A percentile compares a stretch with the other conserved stretches of the same genome.
Conservation (phyloP, 148 eudicot genomes). For the Rhododendron henanense region DNA sequence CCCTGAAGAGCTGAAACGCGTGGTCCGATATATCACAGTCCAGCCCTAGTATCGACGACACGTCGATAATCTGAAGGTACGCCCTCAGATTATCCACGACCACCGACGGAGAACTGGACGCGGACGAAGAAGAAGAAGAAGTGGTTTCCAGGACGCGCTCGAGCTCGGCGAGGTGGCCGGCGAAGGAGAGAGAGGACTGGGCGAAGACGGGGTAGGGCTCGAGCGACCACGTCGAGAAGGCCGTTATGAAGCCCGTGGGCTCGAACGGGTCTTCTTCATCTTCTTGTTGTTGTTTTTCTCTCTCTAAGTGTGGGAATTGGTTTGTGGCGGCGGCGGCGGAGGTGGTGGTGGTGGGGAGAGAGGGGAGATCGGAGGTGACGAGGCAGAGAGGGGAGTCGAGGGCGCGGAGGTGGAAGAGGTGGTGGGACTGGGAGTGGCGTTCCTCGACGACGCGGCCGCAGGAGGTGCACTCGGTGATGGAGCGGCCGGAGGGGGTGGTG, state of each 20-base stretch:
- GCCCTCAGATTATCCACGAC: slow-evolving; percentile 92
- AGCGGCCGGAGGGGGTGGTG: slow-evolving; percentile 48
- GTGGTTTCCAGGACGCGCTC: slow-evolving; percentile 66
- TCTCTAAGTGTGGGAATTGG: slow-evolving; percentile 12
- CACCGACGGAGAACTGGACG: slow-evolving; percentile 47
- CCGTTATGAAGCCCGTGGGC: slow-evolving; percentile 87
- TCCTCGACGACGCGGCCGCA: slow-evolving; percentile 82
- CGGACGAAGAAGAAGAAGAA: slow-evolving; percentile 25
- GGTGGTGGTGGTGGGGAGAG: slow-evolving; percentile 3
- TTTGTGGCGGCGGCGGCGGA: neutral
- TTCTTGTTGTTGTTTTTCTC: slow-evolving; percentile 11
- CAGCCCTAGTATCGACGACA: slow-evolving; percentile 71
- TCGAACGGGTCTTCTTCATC: slow-evolving; percentile 68
- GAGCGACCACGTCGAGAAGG: slow-evolving; percentile 87
- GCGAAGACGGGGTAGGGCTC: slow-evolving; percentile 61
- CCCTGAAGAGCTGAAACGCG: slow-evolving; percentile 93
- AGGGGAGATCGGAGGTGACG: slow-evolving; percentile 84
- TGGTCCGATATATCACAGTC: slow-evolving; percentile 78
- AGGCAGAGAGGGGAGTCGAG: slow-evolving; percentile 73
- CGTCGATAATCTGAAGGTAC: slow-evolving; percentile 82
- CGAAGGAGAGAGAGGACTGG: slow-evolving; percentile 59
- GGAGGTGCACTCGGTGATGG: slow-evolving; percentile 69
- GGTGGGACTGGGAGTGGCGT: slow-evolving; percentile 76
- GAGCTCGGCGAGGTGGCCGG: slow-evolving; percentile 88
- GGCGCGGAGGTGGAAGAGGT: slow-evolving; percentile 78